Evolutionary conservation across 768 basidiomycete species (phyloP).

Genomic region (Leccinum variicolor): DNA sequence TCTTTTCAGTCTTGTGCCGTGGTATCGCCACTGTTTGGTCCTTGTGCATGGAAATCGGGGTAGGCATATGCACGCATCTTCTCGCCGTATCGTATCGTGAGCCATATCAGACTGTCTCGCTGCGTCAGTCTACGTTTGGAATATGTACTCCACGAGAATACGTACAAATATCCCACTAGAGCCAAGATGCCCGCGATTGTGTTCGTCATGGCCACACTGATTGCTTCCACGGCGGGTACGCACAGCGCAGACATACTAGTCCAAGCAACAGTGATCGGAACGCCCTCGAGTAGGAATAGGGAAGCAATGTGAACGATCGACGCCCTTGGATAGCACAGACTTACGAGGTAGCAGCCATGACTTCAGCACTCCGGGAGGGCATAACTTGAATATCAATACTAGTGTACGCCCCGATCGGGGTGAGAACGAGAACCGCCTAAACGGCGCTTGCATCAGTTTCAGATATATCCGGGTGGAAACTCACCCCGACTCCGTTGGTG

Average conservation of each 20-base stretch:
- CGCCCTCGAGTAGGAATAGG: slow-evolving; percentile 7
- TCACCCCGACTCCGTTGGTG: slow-evolving; percentile 61
- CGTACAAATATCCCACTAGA: slow-evolving; percentile 54
- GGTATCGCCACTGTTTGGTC: not conserved
- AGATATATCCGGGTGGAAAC: slow-evolving; percentile 9
- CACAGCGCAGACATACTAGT: slow-evolving; percentile 11
- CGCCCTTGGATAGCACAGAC: slow-evolving; percentile 17
- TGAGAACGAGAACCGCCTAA: slow-evolving; percentile 56
- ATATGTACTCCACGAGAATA: not conserved
- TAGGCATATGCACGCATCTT: slow-evolving; percentile 54
- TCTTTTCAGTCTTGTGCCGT: not conserved
- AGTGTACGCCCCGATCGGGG: slow-evolving; percentile 52
- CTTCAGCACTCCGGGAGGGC: slow-evolving; percentile 59
- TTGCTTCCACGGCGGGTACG: slow-evolving; percentile 44
- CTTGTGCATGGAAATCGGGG: slow-evolving; percentile 26
- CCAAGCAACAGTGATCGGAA: slow-evolving; percentile 22
- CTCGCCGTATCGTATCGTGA: slow-evolving; percentile 56
- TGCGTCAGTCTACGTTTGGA: not conserved
- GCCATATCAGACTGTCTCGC: slow-evolving; percentile 43
- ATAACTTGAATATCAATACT: slow-evolving; percentile 66
- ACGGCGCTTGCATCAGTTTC: not conserved
- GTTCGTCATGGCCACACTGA: slow-evolving; percentile 52
- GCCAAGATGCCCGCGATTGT: slow-evolving; percentile 42
- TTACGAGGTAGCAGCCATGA: slow-evolving; percentile 54
- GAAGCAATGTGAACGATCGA: not conserved